Evolutionary conservation across 2,329 filamentous ascomycete genomes (phyloP).

Genomic region (Allantophomopsis cytisporea): DNA sequence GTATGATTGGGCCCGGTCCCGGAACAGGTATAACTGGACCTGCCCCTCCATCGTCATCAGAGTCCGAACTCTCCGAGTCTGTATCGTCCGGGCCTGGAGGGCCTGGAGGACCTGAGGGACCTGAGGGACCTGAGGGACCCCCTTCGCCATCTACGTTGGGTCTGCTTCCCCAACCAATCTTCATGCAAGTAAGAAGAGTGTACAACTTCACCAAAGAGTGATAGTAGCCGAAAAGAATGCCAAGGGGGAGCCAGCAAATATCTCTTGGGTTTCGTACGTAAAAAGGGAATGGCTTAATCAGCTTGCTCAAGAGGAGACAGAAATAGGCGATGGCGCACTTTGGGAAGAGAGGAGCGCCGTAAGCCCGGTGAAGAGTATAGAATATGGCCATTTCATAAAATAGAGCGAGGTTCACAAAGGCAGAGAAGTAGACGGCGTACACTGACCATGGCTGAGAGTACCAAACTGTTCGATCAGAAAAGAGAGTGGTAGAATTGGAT

Average conservation of each 20-base stretch:
- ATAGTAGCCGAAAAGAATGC: conserved; percentile 39
- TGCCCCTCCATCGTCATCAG: no score
- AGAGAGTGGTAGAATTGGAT: conserved; percentile 35
- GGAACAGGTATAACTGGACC: no score
- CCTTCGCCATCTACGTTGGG: no score
- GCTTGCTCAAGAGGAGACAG: conserved; percentile 36
- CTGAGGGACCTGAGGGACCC: no score
- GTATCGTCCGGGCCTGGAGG: no score
- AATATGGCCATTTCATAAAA: conserved; percentile 33
- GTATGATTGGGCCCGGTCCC: no score
- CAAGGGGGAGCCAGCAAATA: conserved; percentile 30
- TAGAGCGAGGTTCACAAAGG: conserved; percentile 40
- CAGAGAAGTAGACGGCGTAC: conserved; percentile 40
- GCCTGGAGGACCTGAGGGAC: no score
- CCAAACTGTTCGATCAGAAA: conserved; percentile 24
- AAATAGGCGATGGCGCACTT: conserved; percentile 7
- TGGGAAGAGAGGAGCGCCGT: background rate
- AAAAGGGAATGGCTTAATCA: conserved; percentile 40
- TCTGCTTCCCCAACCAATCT: conserved; percentile 14
- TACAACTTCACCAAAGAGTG: conserved; percentile 44
- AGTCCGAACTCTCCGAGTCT: no score
- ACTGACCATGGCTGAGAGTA: conserved; percentile 32
- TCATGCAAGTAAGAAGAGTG: background rate
- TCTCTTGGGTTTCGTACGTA: conserved; percentile 36
- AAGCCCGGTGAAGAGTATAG: conserved; percentile 12